phyloP scores from a whole-genome alignment of 2,329 filamentous ascomycete genomes.

The Apiospora sp. region DNA sequence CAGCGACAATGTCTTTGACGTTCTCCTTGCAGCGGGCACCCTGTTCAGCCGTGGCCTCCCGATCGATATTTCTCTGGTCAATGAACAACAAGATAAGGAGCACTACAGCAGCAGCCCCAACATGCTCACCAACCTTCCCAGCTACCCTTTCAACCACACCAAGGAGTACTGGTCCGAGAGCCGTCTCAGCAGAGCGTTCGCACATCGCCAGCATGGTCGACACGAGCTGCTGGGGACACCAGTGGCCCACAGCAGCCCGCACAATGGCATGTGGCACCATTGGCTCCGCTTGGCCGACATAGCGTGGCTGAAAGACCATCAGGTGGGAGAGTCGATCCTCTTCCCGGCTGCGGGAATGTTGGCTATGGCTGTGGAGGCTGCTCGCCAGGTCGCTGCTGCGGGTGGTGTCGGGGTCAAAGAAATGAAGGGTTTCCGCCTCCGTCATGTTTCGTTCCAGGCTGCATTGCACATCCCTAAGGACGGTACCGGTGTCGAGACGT shows the following conservation, averaged over 20 bases:
- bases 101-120: no score
- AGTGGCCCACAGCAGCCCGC: not conserved
- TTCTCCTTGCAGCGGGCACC: no score
- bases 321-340: not conserved
- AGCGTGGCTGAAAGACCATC: not conserved
- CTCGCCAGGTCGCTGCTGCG: not conserved
- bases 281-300: not conserved
- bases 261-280: not conserved
- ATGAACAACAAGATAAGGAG: no score
- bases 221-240: slow-evolving; percentile 25
- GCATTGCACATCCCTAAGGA: not conserved
- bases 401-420: not conserved
- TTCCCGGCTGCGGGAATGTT: slow-evolving; percentile 2
- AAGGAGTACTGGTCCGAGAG: slow-evolving; percentile 27
- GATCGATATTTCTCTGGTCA: no score
- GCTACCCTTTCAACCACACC: slow-evolving; percentile 28
- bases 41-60: no score
- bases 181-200: slow-evolving; percentile 21
- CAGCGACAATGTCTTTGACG: no score
- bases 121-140: slow-evolving; percentile 22
- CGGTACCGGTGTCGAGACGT: not conserved
- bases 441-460: no score
- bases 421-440: no score
- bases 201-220: not conserved
- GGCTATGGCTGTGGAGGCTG: not conserved